Conservation (phyloP, 495 filamentous ascomycete genomes). For the Xanthoparmelia taractica region DNA sequence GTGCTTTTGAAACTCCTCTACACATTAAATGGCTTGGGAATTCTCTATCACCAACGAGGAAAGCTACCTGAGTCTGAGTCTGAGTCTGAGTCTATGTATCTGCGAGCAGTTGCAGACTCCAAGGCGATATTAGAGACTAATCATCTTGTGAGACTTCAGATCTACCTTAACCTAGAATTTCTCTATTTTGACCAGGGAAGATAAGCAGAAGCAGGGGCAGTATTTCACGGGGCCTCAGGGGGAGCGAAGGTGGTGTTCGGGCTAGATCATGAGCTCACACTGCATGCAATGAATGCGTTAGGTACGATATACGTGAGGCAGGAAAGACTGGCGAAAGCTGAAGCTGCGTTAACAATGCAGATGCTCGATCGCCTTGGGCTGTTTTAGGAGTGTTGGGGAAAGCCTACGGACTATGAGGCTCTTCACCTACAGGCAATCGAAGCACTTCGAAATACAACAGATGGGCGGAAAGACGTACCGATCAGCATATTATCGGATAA, state of each 20-base stretch:
- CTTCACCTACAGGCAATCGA: too few species aligned
- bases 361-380: too few species aligned
- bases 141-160: background rate
- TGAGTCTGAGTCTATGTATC: background rate
- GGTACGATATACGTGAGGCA: conserved; percentile 21
- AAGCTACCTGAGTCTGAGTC: too few species aligned
- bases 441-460: too few species aligned
- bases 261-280: background rate
- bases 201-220: conserved; percentile 21
- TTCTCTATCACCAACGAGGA: background rate
- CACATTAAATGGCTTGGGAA: background rate
- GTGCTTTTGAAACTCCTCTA: too few species aligned
- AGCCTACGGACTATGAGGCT: too few species aligned
- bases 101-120: background rate
- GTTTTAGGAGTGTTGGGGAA: too few species aligned
- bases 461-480: too few species aligned
- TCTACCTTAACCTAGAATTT: conserved; percentile 1
- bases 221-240: conserved; percentile 17
- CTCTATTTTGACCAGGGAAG: conserved; percentile 22
- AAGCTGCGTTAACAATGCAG: too few species aligned
- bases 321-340: conserved; percentile 28
- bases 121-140: background rate
- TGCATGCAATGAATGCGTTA: conserved; percentile 18
- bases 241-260: conserved; percentile 8
- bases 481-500: too few species aligned